Conservation (phyloP, 2,329 filamentous ascomycete species). For the Botrytis fragariae region DNA sequence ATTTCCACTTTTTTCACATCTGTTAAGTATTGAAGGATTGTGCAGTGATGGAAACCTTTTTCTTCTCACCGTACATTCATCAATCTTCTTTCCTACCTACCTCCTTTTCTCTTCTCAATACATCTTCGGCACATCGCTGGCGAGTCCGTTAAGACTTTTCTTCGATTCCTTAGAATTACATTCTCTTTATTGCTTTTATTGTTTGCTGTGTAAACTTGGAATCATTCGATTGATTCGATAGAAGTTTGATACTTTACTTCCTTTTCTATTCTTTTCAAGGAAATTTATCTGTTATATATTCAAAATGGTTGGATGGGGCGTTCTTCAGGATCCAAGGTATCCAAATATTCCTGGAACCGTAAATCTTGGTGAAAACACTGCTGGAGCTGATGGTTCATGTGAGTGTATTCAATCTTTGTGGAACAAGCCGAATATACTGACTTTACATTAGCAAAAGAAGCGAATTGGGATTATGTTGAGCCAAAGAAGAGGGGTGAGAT, state of each 20-base stretch:
- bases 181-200: constrained; percentile 20
- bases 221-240: constrained; percentile 3
- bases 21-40: constrained; percentile 18
- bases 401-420: neutral
- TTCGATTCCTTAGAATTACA: constrained; percentile 20
- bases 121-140: constrained; percentile 28
- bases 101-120: constrained; percentile 19
- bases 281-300: neutral
- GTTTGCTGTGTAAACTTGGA: neutral
- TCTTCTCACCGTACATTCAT: constrained; percentile 13
- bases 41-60: neutral
- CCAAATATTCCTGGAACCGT: constrained; percentile 35
- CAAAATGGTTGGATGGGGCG: constrained; percentile 33
- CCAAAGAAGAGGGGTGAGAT: constrained; percentile 46
- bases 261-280: constrained; percentile 6
- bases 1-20: constrained; percentile 12
- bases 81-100: constrained; percentile 14
- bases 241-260: neutral
- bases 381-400: constrained; percentile 27
- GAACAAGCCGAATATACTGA: constrained; percentile 6
- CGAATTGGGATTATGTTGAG: constrained; percentile 31
- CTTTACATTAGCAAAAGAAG: constrained; percentile 23
- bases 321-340: constrained; percentile 35
- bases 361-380: constrained; percentile 30
- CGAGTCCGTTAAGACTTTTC: constrained; percentile 28